Percentiles rank a stretch among this genome's conserved stretches.
phyloP scores from a whole-genome alignment of 176 grass and related monocot genomes.

The Bothriochloa decipiens region DNA sequence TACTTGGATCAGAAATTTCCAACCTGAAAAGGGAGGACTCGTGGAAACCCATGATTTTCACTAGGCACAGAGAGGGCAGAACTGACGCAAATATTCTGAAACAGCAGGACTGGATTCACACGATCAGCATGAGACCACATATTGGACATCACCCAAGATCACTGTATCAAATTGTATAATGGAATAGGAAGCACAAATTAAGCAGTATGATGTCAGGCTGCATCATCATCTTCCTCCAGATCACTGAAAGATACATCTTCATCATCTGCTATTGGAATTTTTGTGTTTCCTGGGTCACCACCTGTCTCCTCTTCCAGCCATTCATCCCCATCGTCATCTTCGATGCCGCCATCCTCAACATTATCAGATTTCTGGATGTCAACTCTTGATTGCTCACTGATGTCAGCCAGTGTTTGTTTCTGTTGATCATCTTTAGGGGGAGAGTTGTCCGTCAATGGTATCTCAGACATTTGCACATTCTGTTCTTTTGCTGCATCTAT shows the following conservation, averaged over 20 bases:
- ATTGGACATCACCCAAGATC: constrained; percentile 5
- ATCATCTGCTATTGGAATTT: constrained; percentile 59
- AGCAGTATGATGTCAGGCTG: constrained; percentile 24
- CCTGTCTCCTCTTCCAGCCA: constrained; percentile 79
- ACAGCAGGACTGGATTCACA: not conserved
- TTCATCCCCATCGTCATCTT: constrained; percentile 55
- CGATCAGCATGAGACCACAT: not conserved
- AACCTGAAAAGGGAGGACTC: not conserved
- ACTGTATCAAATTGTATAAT: not conserved
- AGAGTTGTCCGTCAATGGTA: constrained; percentile 51
- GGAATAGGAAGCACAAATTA: not conserved
- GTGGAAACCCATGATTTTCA: not conserved
- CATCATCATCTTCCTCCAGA: constrained; percentile 78
- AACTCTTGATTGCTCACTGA: constrained; percentile 41
- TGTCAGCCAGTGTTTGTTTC: constrained; percentile 23
- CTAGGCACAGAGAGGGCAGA: not conserved
- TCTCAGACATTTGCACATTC: constrained; percentile 42
- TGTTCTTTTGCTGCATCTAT: constrained; percentile 40
- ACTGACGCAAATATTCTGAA: not conserved
- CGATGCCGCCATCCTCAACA: constrained; percentile 8
- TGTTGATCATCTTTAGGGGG: constrained; percentile 42
- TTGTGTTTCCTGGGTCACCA: constrained; percentile 37
- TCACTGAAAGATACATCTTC: constrained; percentile 91
- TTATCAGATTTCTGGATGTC: constrained; percentile 51
- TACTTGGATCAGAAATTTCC: not conserved